Base-by-base conservation (phyloP, 768 basidiomycete species). In the Tricholoma hemisulphureum region DNA sequence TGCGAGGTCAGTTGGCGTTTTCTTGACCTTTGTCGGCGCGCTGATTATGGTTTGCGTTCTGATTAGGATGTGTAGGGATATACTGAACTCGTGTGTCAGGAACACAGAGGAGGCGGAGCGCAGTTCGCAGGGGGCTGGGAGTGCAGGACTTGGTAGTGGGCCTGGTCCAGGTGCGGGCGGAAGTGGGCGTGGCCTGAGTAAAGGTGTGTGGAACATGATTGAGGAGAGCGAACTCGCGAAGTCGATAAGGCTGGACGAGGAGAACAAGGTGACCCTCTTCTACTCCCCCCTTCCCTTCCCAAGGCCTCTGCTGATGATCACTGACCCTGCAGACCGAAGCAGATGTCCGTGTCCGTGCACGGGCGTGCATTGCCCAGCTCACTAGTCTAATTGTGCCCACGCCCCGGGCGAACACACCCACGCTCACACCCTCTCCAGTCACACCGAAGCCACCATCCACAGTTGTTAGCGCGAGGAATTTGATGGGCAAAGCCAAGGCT, bases 51-150 rank as follows among this genome's bases (percentile, higher is more conserved):
- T 28, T 57, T 20, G 18, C 5, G 8, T 37, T 18, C 51, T 58
- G 50, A 59, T 6, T 55, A 81, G 90, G 56, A 84, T 95, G 75
- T 93, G 90, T 63, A 83, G 95, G 35, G 90, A 93, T 55, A 96
- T 99, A 53, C 73, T 98, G 59, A 91, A 89, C 61, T 84, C 87
- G 10, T 99, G 96, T 70, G 86, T 95, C 7, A 78, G 95, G 57
- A 98, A 99, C 63, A 98, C 96, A 0, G 95, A 98, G 69, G 86
- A 89, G 56, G 95, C 89, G 0, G 89, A 88, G 64, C 67, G 75
- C 45, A 63, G 58, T 29, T 63, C 72, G 37, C 77, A 71, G 57
- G 65, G 63, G 18, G 62, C 60, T 21, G 62, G 65, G 14, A 63
- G 61, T 29, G 34, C 16, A 9, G 37, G 35, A 14, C 2, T 18